Conservation (phyloP, 345 rosid genomes). For the Populus simonii region DNA sequence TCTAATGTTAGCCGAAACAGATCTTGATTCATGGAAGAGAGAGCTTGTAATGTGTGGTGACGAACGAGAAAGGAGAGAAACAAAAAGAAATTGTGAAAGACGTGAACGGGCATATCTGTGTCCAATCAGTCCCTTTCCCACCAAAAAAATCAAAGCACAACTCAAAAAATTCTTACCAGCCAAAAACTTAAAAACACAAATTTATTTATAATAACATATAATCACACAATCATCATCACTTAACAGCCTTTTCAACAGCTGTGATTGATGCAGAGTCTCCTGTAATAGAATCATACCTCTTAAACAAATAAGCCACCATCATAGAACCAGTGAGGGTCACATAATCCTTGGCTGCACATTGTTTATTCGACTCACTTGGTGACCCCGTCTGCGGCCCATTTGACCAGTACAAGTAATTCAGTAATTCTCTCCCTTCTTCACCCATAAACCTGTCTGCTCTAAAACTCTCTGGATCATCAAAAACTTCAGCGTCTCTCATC, state of each 20-base stretch:
- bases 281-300: constrained; percentile 53
- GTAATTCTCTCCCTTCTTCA: constrained; percentile 37
- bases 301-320: constrained; percentile 56
- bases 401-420: constrained; percentile 69
- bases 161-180: too few species aligned
- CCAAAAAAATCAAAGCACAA: too few species aligned
- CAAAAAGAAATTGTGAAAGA: too few species aligned
- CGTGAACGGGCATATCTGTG: too few species aligned
- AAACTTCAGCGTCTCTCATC: constrained; percentile 64
- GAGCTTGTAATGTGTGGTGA: too few species aligned
- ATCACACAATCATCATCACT: neutral
- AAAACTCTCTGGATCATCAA: constrained; percentile 66
- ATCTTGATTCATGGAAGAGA: too few species aligned
- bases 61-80: too few species aligned
- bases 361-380: constrained; percentile 62
- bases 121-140: too few species aligned
- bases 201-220: too few species aligned
- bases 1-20: too few species aligned
- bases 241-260: constrained; percentile 40
- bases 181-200: too few species aligned
- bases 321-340: constrained; percentile 53
- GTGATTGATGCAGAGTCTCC: constrained; percentile 51
- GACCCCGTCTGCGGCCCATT: constrained; percentile 84
- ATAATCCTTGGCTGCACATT: constrained; percentile 72
- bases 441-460: constrained; percentile 65